Percentiles rank a stretch among this genome's conserved stretches.
These are phyloP conservation scores for Schrenkiella parvula DNA, from an alignment of 345 rosid genomes.

Conservation along the genomic window DNA sequence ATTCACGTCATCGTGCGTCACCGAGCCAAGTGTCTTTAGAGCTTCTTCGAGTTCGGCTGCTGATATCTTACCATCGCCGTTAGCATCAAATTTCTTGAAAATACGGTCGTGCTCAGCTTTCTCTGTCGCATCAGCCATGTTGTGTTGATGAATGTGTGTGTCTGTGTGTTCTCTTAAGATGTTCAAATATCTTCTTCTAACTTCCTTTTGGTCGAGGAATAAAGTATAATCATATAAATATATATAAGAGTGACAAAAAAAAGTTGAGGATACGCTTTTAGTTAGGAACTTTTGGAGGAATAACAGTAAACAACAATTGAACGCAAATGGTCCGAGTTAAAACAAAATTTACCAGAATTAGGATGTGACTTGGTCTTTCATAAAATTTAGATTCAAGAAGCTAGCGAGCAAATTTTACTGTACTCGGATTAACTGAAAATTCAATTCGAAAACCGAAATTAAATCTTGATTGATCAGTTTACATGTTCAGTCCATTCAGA, in stretches of 20 bases:
- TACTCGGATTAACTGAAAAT: neutral
- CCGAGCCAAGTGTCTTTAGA: conserved; percentile 57
- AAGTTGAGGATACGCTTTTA: conserved; percentile 21
- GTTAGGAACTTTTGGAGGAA: conserved; percentile 29
- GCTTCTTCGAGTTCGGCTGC: conserved; percentile 66
- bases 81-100: conserved; percentile 76
- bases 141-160: neutral
- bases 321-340: neutral
- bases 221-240: neutral
- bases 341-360: conserved; percentile 15
- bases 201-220: neutral
- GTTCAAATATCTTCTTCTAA: neutral
- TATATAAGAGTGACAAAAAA: neutral
- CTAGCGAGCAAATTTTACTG: neutral
- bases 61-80: conserved; percentile 78
- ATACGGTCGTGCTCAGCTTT: conserved; percentile 55
- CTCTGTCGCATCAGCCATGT: conserved; percentile 58
- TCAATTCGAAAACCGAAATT: neutral
- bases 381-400: conserved; percentile 3
- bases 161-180: neutral
- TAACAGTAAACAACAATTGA: conserved; percentile 4
- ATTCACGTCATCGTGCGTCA: conserved; percentile 48
- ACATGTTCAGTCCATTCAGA: neutral
- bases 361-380: conserved; percentile 16
- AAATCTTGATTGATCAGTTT: neutral